Base-by-base conservation (phyloP, 2,329 filamentous ascomycete species). In the Venturia oleaginea region DNA sequence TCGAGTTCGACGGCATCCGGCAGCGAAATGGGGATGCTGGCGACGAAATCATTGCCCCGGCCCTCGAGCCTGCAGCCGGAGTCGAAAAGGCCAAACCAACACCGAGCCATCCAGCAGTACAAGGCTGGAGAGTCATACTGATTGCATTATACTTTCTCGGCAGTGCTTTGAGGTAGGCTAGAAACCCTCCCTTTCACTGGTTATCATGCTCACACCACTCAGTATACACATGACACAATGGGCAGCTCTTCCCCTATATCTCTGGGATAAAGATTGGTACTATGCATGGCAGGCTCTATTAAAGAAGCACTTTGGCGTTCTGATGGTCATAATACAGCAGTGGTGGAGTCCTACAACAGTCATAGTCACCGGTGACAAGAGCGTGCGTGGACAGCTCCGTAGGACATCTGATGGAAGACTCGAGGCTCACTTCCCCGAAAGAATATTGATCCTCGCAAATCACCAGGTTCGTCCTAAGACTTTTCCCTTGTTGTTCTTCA, bases 211-310 rank as follows among this genome's bases (percentile, higher is more conserved):
- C 4, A 64, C 30, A 27, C 2, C n/a, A 5, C 19, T 10, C 70
- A 79, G 76, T 68, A 79, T 81, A 70, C 80, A 86, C 69, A 69
- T 83, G 8, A 88, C 89, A 8, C 91, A 96, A 73, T 77, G 90
- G 61, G 76, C 94, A 67, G 90, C 90, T 61, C 72, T 82, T 0
- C 90, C 90, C 17, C 77, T 95, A 10, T 94, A 94, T 73, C 84
- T 85, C 68, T 77, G 90, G 73, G 88, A 88, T 76, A 85, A 83
- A 68, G 86, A 91, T 65, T 81, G 87, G 69, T 96, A 89, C 79
- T 90, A 95, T 75, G 84, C 88, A 67, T 94, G 89, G 79, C 92
- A 94, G 84, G 86, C 90, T 62, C 79, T 92, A 72, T 92, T 90
- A n/a, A 96, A 96, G 76, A 85, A 89, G 71, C 88, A 85, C 32